Percentiles rank a stretch among this genome's conserved stretches.
phyloP scores from a whole-genome alignment of 805 yeast species.

The Kluyveromyces dobzhanskii region DNA sequence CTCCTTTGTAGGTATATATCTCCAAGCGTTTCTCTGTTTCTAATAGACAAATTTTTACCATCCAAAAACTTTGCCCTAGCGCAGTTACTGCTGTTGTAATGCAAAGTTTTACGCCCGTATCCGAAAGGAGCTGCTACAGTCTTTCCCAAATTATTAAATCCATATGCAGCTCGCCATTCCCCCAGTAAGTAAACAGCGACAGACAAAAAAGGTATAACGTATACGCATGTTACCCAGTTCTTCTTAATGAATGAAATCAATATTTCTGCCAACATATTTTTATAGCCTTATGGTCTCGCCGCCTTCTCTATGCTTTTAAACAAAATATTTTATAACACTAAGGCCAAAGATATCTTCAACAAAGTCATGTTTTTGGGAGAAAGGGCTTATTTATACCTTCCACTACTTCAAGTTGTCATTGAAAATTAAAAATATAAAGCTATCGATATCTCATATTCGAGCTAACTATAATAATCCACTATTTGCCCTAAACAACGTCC shows the following conservation, averaged over 20 bases:
- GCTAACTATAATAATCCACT: too few species aligned
- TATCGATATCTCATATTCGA: too few species aligned
- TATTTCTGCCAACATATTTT: background rate
- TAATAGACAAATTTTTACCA: background rate
- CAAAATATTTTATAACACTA: too few species aligned
- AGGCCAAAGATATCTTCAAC: too few species aligned
- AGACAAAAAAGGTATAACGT: background rate
- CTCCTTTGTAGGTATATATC: background rate
- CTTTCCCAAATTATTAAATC: background rate
- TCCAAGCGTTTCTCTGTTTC: background rate
- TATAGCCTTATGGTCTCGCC: too few species aligned
- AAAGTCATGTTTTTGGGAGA: too few species aligned
- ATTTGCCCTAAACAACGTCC: too few species aligned
- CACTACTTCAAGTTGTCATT: too few species aligned
- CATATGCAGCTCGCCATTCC: constrained; percentile 1
- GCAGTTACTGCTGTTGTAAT: background rate
- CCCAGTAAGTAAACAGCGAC: background rate
- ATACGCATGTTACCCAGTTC: background rate
- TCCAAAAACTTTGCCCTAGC: constrained; percentile 1
- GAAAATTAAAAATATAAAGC: too few species aligned
- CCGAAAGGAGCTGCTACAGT: background rate
- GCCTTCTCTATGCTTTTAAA: too few species aligned
- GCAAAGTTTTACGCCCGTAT: background rate
- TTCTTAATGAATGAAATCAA: background rate
- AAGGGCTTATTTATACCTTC: too few species aligned